Evolutionary conservation across 208 protist genomes (phyloP).

Genomic region (Crithidia thermophila): DNA sequence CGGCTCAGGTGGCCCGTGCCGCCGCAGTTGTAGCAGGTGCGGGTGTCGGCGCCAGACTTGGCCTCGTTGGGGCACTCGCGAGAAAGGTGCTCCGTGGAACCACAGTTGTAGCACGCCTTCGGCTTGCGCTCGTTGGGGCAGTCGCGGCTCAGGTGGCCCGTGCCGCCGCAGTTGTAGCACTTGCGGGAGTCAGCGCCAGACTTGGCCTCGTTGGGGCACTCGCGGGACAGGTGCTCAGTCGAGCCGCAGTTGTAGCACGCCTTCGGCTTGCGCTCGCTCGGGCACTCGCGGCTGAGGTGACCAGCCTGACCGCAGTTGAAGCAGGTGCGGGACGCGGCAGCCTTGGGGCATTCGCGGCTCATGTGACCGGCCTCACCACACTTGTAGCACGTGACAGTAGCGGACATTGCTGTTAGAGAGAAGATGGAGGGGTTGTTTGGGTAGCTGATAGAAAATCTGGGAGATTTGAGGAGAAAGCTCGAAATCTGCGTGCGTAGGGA

Average conservation of each 20-base stretch:
- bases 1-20: conserved; percentile 63
- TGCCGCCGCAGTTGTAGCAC: conserved; percentile 72
- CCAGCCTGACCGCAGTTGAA: conserved; percentile 62
- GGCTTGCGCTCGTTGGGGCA: conserved; percentile 62
- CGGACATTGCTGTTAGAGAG: conserved; percentile 46
- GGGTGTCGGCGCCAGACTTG: conserved; percentile 39
- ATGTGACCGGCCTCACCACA: conserved; percentile 65
- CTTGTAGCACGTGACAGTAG: conserved; percentile 55
- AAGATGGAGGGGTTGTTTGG: conserved; percentile 33
- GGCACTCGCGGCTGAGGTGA: conserved; percentile 74
- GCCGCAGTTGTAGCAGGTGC: conserved; percentile 66
- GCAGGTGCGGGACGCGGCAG: conserved; percentile 47
- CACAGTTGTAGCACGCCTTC: conserved; percentile 53
- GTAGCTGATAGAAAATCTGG: not conserved
- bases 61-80: conserved; percentile 60
- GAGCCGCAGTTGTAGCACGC: conserved; percentile 80
- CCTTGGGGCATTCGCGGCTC: conserved; percentile 53
- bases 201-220: conserved; percentile 61
- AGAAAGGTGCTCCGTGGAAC: conserved; percentile 56
- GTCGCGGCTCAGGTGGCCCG: conserved; percentile 75
- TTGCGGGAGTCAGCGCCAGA: conserved; percentile 51
- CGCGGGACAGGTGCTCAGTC: conserved; percentile 71
- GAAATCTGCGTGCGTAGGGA: conserved; percentile 4
- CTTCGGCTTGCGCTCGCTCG: conserved; percentile 44
- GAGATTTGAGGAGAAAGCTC: not conserved